Conservation (phyloP, 2,329 filamentous ascomycete genomes). For the Colletotrichum costaricense region DNA sequence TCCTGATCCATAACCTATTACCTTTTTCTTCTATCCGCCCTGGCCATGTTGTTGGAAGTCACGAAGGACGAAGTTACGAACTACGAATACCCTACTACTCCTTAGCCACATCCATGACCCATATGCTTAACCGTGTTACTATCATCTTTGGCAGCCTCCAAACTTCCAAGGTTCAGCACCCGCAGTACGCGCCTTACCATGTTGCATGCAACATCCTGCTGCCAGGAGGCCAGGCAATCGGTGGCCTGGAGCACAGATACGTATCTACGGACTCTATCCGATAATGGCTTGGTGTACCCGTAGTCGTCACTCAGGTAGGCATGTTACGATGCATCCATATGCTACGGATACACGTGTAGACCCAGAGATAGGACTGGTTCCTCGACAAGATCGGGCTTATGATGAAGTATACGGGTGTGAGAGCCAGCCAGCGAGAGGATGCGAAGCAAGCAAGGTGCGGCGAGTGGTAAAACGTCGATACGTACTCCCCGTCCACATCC, state of each 20-base stretch:
- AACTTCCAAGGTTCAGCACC: neutral
- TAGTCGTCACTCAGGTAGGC: neutral
- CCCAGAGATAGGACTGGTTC: neutral
- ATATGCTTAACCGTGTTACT: neutral
- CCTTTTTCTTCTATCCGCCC: neutral
- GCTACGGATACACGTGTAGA: neutral
- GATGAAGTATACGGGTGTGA: neutral
- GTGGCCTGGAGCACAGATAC: neutral
- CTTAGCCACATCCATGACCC: neutral
- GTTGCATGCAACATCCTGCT: neutral
- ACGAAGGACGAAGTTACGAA: no score
- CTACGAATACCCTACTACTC: neutral
- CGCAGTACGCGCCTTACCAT: conserved; percentile 7
- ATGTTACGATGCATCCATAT: neutral
- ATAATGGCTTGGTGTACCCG: neutral
- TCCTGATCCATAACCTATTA: neutral
- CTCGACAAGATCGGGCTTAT: neutral
- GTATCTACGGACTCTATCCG: neutral
- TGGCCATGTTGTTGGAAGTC: neutral
- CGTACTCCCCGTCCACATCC: neutral
- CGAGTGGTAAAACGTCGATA: conserved; percentile 12
- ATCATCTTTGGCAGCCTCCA: neutral
- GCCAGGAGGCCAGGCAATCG: neutral
- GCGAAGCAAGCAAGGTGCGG: conserved; percentile 1
- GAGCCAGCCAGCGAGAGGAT: neutral